Evolutionary conservation across 164 flowering plant genomes (phyloP).

Genomic region (Chloranthus sessilifolius): DNA sequence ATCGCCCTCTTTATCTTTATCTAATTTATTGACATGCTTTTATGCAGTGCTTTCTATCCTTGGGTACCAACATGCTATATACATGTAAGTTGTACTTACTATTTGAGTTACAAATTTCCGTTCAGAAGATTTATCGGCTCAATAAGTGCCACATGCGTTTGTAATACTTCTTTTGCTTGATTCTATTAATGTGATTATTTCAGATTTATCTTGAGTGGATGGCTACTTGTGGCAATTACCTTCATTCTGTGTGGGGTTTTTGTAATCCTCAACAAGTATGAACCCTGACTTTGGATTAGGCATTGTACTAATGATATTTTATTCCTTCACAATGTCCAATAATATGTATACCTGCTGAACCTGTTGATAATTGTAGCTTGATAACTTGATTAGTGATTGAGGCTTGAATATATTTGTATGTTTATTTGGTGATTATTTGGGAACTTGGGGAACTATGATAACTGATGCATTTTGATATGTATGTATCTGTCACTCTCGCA

Average conservation of each 20-base stretch:
- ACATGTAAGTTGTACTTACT: conserved; percentile 44
- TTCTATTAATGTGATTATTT: conserved; percentile 11
- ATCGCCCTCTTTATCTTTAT: neutral
- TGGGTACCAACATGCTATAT: conserved; percentile 62
- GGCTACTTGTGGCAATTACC: conserved; percentile 85
- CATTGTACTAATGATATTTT: too few species aligned
- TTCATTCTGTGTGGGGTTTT: conserved; percentile 83
- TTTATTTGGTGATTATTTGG: too few species aligned
- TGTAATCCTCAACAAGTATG: conserved; percentile 77
- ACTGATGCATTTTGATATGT: too few species aligned
- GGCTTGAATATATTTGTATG: too few species aligned
- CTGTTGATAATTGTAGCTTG: too few species aligned
- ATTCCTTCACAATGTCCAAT: too few species aligned
- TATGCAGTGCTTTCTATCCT: conserved; percentile 77
- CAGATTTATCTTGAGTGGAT: conserved; percentile 84
- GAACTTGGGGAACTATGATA: too few species aligned
- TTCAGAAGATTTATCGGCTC: neutral
- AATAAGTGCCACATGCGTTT: too few species aligned
- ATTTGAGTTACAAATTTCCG: too few species aligned
- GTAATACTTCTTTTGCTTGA: neutral
- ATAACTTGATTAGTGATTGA: too few species aligned
- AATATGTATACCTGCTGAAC: too few species aligned
- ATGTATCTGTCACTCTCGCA: too few species aligned
- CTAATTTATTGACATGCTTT: conserved; percentile 4
- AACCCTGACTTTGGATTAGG: conserved; percentile 1